phyloP scores from a whole-genome alignment of 1,284 basidiomycete species.

The Xerocomus amazonicus region DNA sequence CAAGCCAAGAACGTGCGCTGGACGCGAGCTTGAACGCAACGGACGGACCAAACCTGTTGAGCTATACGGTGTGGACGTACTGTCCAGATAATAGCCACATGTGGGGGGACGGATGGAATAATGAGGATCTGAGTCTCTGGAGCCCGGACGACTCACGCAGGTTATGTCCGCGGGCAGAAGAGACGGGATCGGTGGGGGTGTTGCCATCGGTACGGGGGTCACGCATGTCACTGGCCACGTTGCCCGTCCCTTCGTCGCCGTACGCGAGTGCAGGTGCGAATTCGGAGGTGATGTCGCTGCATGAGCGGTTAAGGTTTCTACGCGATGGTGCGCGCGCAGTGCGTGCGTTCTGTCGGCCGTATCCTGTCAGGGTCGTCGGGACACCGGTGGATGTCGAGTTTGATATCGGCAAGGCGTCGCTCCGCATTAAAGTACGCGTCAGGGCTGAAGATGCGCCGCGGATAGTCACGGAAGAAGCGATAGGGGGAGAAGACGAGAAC shows the following conservation, averaged over 20 bases:
- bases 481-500: slow-evolving; percentile 7
- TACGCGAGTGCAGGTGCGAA: slow-evolving; percentile 6
- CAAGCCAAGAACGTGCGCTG: slow-evolving; percentile 78
- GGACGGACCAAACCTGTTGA: slow-evolving; percentile 82
- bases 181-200: slow-evolving; percentile 4
- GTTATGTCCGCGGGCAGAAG: background rate
- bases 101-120: slow-evolving; percentile 97
- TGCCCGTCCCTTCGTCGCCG: slow-evolving; percentile 15
- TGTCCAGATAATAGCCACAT: slow-evolving; percentile 74
- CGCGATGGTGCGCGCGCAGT: slow-evolving; percentile 81
- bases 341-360: slow-evolving; percentile 81
- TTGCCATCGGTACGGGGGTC: slow-evolving; percentile 15
- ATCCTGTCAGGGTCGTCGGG: slow-evolving; percentile 74
- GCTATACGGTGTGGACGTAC: slow-evolving; percentile 92
- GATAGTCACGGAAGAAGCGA: background rate
- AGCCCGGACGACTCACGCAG: slow-evolving; percentile 54
- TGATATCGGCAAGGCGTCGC: slow-evolving; percentile 67
- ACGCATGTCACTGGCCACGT: slow-evolving; percentile 19
- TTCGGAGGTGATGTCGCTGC: slow-evolving; percentile 19
- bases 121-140: slow-evolving; percentile 93
- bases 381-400: slow-evolving; percentile 65
- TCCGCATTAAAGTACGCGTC: slow-evolving; percentile 66
- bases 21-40: slow-evolving; percentile 90
- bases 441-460: slow-evolving; percentile 46
- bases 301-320: slow-evolving; percentile 63